Base-by-base conservation (phyloP, 164 flowering plant genomes). In the Malania oleifera region DNA sequence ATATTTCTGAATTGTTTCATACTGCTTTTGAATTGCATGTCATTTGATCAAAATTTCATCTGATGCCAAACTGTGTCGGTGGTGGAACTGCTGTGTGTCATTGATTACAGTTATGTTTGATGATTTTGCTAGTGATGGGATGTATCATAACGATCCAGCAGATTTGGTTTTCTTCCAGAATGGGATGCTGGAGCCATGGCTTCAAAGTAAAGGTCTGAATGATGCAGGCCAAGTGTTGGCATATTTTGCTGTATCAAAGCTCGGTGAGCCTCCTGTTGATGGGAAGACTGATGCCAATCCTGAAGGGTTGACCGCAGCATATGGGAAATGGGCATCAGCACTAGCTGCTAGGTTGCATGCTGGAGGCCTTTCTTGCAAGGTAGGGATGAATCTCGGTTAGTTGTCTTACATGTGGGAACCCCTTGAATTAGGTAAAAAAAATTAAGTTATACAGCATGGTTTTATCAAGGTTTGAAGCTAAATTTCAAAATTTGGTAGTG, bases 121-220 rank as follows among this genome's bases (percentile, higher is more conserved):
- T 31, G 27, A 20, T 38, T 47, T 44, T 57, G 40, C 24, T 25
- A 51, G 60, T 55, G 49, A 31, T 31, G 15, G 47, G 47, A 13
- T 25, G 31, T 11, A 26, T 62, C 57, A 66, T 74, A 68, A 73
- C 72, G 63, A 71, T 77, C 75, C 64, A 77, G 84, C 95, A 91
- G 99, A 95, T 77, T 84, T 95, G 97, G 90, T 95, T 28, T 95
- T 95, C 75, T 91, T 91, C 86, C 99, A 95, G 95, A 95, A 95
- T 73, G 99, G 99, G 51, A 91, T 95, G 97, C 79, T 95, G 69
- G 99, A 95, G 62, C 99, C 97, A 0, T 91, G 99, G 99, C 71
- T 91, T 54, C 61, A 88, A 55, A 86, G 89, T 66, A 91, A 84
- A 80, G 96, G 96, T 28, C 68, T 95, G 17, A 52, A 56, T 3